These are phyloP conservation scores for Dinochytrium kinnereticum DNA, from an alignment of 371 early-diverging fungal species.

Conservation along the genomic window DNA sequence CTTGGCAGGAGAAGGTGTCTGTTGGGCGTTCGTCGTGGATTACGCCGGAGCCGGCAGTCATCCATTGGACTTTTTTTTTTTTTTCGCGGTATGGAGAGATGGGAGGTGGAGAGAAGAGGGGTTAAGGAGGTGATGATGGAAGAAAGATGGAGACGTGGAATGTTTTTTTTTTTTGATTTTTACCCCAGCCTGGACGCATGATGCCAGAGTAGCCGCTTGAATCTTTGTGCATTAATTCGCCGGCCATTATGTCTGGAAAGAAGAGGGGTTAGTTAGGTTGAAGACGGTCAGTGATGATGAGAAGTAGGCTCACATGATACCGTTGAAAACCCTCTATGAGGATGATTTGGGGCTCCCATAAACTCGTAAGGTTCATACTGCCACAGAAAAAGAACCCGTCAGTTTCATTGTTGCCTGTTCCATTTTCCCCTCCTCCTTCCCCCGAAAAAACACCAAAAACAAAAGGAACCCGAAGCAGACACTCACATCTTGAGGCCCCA, in stretches of 20 bases:
- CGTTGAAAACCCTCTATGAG: conserved; percentile 37
- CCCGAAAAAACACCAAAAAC: no score
- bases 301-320: conserved; percentile 17
- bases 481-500: conserved; percentile 22
- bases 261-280: background rate
- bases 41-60: conserved; percentile 44
- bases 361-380: conserved; percentile 29
- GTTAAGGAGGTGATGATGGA: background rate
- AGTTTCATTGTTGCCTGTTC: no score
- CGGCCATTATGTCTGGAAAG: conserved; percentile 24
- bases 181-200: conserved; percentile 10
- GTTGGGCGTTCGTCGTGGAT: conserved; percentile 25
- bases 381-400: no score
- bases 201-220: conserved; percentile 13
- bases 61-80: conserved; percentile 30
- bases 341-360: conserved; percentile 32
- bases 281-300: background rate
- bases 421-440: no score
- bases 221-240: conserved; percentile 28
- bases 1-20: background rate
- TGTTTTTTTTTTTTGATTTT: background rate
- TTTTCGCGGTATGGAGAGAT: background rate
- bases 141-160: background rate
- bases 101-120: background rate
- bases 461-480: no score